phyloP scores from a whole-genome alignment of 352 stramenopile genomes.

The Pythium rishiriense region DNA sequence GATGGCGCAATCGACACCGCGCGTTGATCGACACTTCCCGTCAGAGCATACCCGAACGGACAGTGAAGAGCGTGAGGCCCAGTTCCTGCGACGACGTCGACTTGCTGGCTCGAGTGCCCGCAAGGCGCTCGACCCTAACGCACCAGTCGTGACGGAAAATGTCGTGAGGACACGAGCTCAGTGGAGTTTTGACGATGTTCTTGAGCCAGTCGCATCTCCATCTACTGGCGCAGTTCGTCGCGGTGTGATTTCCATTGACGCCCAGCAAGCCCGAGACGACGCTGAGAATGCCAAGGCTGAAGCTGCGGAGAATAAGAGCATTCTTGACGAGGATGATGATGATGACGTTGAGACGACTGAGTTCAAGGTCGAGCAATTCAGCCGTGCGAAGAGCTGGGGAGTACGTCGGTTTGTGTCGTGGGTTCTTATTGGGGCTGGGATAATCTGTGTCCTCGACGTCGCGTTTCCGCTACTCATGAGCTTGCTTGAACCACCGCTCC shows the following conservation, averaged over 20 bases:
- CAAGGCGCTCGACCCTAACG: constrained; percentile 33
- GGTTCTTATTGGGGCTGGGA: constrained; percentile 32
- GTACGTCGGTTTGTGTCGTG: constrained; percentile 42
- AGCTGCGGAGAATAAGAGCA: constrained; percentile 23
- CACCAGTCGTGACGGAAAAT: constrained; percentile 28
- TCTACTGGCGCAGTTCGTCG: constrained; percentile 14
- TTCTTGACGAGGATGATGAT: constrained; percentile 44
- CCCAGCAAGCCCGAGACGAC: constrained; percentile 26
- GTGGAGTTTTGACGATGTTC: constrained; percentile 31
- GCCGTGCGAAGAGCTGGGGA: constrained; percentile 40
- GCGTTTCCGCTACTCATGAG: constrained; percentile 39
- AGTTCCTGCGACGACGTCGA: constrained; percentile 45
- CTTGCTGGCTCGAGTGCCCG: constrained; percentile 26
- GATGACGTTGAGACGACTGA: constrained; percentile 57
- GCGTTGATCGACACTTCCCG: constrained; percentile 47
- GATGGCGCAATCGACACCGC: constrained; percentile 42
- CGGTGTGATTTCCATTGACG: constrained; percentile 16
- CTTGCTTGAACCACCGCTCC: constrained; percentile 35
- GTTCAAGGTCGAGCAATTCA: constrained; percentile 34
- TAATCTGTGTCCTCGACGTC: constrained; percentile 48
- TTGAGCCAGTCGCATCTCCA: constrained; percentile 12
- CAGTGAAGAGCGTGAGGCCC: constrained; percentile 54
- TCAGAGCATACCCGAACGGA: constrained; percentile 42
- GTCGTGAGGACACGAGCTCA: constrained; percentile 22
- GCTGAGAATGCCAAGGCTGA: constrained; percentile 22